Base-by-base conservation (phyloP, 345 rosid genomes). In the Hibiscus tridactylites region DNA sequence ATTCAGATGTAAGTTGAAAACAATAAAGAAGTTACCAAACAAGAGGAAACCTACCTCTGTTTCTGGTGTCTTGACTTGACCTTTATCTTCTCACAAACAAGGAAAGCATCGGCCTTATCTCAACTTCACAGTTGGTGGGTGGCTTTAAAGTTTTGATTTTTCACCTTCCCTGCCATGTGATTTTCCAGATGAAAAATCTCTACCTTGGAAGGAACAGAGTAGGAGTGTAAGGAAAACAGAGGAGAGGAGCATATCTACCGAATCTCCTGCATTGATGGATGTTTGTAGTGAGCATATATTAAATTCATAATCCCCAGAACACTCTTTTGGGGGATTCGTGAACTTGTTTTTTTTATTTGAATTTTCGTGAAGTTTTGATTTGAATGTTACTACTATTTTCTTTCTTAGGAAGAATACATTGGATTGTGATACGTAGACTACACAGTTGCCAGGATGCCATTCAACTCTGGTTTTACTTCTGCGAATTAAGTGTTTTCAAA, bases 191-290 rank as follows among this genome's bases (percentile, higher is more conserved):
- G 9, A 12, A 21, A 65, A 49, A 24, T 16, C 47, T 42, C 3
- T 19, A 16, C 19, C 13, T 47, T 47, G 21, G 4, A 56, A 19
- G 19, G 60, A 2, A 24, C 17, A 44, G 6, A 65, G 28, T 17
- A 33, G 42, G n/a, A 63, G 4, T 3, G 33, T 0, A 15, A 6
- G 17, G n/a, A 8, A 16, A 33, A 16, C 15, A 21, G 54, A 15
- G 54, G 54, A 9, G 9, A 2, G 49, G n/a, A 42, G 21, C 21
- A 26, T 7, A 67, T 67, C 59, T 28, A 29, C 11, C 3, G 29
- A 49, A 67, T 67, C 71, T 67, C 42, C 71, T 49, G 15, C 59
- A 49, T 67, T 28, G 21, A 1, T 46, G 71, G 37, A 46, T 47
- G 37, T 0, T 19, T 21, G 70, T 4, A 19, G 68, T 42, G 52